Conservation (phyloP, 2,329 filamentous ascomycete species). For the Phyllosticta capitalensis region DNA sequence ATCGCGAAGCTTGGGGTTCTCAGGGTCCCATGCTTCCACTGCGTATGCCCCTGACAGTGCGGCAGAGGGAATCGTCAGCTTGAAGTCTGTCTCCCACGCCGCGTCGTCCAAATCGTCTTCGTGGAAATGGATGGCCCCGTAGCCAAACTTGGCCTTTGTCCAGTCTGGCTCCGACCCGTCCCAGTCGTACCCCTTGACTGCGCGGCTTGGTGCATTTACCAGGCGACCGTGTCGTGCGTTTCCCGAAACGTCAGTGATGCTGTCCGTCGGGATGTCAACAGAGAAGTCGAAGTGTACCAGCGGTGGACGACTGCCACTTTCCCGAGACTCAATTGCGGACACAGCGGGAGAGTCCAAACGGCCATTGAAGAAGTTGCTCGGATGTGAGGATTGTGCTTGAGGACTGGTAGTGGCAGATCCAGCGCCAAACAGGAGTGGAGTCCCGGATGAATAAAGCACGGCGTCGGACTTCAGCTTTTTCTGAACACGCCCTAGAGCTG, state of each 20-base stretch:
- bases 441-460: neutral
- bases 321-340: neutral
- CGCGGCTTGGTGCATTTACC: conserved; percentile 27
- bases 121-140: conserved; percentile 32
- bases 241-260: conserved; percentile 20
- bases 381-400: neutral
- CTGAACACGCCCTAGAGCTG: neutral
- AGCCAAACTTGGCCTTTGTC: conserved; percentile 25
- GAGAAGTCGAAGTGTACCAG: conserved; percentile 5
- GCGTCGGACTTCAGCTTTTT: neutral
- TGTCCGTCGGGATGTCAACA: conserved; percentile 16
- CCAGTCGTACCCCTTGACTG: conserved; percentile 26
- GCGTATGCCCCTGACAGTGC: conserved; percentile 21
- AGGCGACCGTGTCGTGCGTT: conserved; percentile 18
- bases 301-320: neutral
- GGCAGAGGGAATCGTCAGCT: conserved; percentile 16
- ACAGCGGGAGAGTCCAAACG: neutral
- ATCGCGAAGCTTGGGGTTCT: conserved; percentile 17
- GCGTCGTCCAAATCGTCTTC: conserved; percentile 32
- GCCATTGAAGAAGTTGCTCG: neutral
- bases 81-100: conserved; percentile 25
- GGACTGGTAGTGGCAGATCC: neutral
- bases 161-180: conserved; percentile 24
- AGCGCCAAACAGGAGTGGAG: neutral
- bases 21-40: conserved; percentile 17